phyloP scores from a whole-genome alignment of 768 basidiomycete genomes.

The Rhodotorula diobovata region DNA sequence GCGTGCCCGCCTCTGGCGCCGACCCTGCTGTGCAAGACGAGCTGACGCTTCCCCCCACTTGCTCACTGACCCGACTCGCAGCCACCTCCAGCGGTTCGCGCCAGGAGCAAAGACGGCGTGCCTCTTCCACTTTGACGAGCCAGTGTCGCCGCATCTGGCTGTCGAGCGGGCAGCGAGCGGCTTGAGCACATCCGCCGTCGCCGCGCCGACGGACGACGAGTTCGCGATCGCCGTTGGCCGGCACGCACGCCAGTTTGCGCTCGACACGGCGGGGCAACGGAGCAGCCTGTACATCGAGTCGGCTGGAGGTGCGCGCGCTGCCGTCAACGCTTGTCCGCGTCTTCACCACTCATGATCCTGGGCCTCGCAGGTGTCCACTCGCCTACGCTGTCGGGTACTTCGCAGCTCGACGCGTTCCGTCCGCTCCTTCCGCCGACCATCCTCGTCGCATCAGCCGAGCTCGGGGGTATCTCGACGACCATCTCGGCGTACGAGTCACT shows the following conservation, averaged over 20 bases:
- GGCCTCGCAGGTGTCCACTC: constrained; percentile 72
- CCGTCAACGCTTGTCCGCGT: no score
- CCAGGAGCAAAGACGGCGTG: constrained; percentile 59
- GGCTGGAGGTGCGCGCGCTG: constrained; percentile 73
- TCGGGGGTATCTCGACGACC: constrained; percentile 91
- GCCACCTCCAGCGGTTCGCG: constrained; percentile 35
- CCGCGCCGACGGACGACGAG: constrained; percentile 44
- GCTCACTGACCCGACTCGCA: constrained; percentile 2
- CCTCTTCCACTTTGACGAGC: constrained; percentile 76
- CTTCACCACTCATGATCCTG: background rate
- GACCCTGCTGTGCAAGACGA: background rate
- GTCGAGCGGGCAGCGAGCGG: constrained; percentile 49
- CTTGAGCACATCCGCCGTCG: background rate
- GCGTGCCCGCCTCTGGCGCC: background rate
- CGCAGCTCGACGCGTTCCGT: constrained; percentile 79
- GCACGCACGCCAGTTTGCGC: constrained; percentile 60
- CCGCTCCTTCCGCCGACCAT: constrained; percentile 81
- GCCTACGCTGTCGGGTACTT: constrained; percentile 72
- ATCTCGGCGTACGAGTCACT: constrained; percentile 91
- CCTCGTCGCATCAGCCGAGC: constrained; percentile 77
- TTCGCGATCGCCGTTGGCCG: constrained; percentile 39
- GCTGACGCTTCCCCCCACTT: background rate
- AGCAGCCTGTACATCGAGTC: constrained; percentile 80
- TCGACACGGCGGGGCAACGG: constrained; percentile 14
- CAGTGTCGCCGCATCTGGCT: constrained; percentile 90